phyloP scores from a whole-genome alignment of 140 eudicot species.

The Erigeron philadelphicus region DNA sequence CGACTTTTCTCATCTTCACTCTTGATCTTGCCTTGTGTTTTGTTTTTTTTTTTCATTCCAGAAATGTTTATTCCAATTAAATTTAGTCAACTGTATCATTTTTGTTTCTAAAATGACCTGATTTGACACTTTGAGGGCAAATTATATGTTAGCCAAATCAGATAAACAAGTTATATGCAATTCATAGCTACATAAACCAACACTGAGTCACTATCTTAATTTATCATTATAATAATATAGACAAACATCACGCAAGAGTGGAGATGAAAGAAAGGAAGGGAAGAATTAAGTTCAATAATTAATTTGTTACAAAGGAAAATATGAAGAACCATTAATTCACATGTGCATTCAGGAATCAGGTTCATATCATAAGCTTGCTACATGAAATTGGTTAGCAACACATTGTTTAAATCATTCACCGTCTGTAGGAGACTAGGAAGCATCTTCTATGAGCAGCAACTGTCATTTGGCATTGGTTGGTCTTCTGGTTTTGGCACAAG shows the following conservation, averaged over 20 bases:
- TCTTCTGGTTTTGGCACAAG: constrained; percentile 50
- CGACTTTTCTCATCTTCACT: too few species aligned
- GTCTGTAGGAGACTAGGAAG: background rate
- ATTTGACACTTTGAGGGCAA: too few species aligned
- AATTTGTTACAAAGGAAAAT: background rate
- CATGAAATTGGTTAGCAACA: background rate
- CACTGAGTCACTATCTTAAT: background rate
- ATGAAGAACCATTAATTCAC: background rate
- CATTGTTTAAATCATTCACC: background rate
- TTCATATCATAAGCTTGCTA: background rate
- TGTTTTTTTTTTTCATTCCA: too few species aligned
- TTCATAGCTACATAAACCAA: background rate
- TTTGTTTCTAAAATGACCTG: too few species aligned
- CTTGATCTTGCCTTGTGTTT: too few species aligned
- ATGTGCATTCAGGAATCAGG: background rate
- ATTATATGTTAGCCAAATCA: too few species aligned
- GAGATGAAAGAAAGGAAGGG: background rate
- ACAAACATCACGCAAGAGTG: background rate
- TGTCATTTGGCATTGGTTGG: constrained; percentile 31
- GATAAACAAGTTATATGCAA: background rate
- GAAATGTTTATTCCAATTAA: too few species aligned
- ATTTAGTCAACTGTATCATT: too few species aligned
- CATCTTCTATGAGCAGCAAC: constrained; percentile 48
- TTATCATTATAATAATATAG: background rate
- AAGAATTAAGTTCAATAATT: background rate